Evolutionary conservation across 139 green algal genomes (phyloP).

Genomic region (Bryopsis sp.): DNA sequence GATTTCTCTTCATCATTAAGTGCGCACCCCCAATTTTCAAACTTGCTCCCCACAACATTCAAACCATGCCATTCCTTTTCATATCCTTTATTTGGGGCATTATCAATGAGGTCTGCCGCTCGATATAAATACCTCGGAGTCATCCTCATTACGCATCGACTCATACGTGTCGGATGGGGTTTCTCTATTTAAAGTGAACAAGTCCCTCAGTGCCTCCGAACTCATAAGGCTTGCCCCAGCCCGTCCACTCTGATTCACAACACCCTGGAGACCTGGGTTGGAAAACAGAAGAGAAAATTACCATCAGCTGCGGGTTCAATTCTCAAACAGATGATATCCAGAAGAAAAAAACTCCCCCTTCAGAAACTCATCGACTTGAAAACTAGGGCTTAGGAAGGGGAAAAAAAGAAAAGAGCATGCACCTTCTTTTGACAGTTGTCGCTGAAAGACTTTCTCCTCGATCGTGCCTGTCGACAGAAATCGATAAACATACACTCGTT

Average conservation of each 20-base stretch:
- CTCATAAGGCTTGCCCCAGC: slow-evolving; percentile 58
- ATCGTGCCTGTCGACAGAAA: slow-evolving; percentile 92
- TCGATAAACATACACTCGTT: slow-evolving; percentile 93
- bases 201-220: slow-evolving; percentile 82
- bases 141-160: slow-evolving; percentile 34
- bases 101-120: not conserved
- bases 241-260: slow-evolving; percentile 23
- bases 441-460: slow-evolving; percentile 97
- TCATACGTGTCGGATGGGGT: slow-evolving; percentile 77
- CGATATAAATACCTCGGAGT: not conserved
- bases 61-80: not conserved
- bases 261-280: slow-evolving; percentile 18
- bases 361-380: not conserved
- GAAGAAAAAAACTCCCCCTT: not conserved
- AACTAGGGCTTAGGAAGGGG: not conserved
- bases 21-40: not conserved
- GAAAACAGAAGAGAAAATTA: not conserved
- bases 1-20: too few species aligned
- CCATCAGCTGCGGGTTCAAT: too few species aligned
- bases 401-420: not conserved
- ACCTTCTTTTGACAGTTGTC: slow-evolving; percentile 59
- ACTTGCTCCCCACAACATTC: not conserved
- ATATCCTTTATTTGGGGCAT: not conserved
- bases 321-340: not conserved
- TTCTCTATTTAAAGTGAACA: slow-evolving; percentile 71